Base-by-base conservation (phyloP, 2,329 filamentous ascomycete species). In the Thielaviopsis musarum region DNA sequence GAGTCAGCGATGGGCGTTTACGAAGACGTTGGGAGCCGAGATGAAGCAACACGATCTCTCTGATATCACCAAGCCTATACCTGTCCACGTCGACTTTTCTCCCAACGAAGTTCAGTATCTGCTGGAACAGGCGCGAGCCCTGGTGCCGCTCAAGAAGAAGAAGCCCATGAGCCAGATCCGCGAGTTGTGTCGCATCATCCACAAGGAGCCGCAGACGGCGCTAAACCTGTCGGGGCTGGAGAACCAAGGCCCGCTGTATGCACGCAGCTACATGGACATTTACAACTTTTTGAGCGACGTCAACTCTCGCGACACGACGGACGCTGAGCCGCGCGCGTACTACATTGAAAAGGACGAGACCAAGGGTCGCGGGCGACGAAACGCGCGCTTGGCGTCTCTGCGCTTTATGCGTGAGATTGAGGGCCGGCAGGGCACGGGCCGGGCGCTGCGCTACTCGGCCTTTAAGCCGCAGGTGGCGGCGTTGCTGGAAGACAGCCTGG, bases 401-500 rank as follows among this genome's bases (percentile, higher is more conserved):
- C 67, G 81, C 0, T 65, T 79, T 2, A 73, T 76, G 0, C 72
- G 79, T 10, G 77, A 80, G 64, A 66, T 79, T 2, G 68, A 70
- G 2, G 77, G 78, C 0, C 73, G 74, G 48, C 68, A 69, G 12
- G 70, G 71, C 0, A 71, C 75, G 41, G 73, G 73, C 0, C 68
- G 69, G 2, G 73, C 69, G 61, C 69, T 74, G 4, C 66, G 66
- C 15, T 73, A 73, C 3, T 63, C 71, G 19, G 75, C 78, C 62
- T 75, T 79, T 41, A 69, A 69, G 21, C 73, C 73, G 41, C 72
- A 74, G 45, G 72, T 78, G 49, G 70, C 66, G 22, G 74, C 70
- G 45, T 67, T 70, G 24, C 68, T 70, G 5, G 81, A 84, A 64
- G 81, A 84, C 60, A 70, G 69, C 1, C 63, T 84, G 3, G 70